Percentiles rank a stretch among this genome's conserved stretches.
phyloP scores from a whole-genome alignment of 2,329 filamentous ascomycete genomes.

The Tolypocladium sp. region DNA sequence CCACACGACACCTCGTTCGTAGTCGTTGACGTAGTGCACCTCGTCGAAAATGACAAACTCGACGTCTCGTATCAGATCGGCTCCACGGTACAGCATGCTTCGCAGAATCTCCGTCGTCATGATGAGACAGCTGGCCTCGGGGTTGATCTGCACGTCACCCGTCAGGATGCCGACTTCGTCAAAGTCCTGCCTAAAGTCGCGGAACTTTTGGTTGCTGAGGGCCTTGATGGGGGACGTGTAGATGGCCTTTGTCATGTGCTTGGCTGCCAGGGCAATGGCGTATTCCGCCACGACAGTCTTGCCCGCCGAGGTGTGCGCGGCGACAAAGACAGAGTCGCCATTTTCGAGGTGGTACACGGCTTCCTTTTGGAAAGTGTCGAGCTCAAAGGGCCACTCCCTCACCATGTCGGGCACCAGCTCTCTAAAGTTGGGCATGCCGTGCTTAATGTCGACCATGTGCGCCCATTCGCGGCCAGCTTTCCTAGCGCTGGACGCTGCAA shows the following conservation, averaged over 20 bases:
- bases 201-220: constrained; percentile 96
- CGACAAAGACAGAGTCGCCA: constrained; percentile 95
- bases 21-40: constrained; percentile 96
- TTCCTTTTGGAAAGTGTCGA: constrained; percentile 97
- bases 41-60: constrained; percentile 99
- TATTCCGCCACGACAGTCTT: constrained; percentile 99
- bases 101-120: constrained; percentile 98
- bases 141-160: constrained; percentile 95
- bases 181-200: constrained; percentile 83
- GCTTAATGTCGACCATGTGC: constrained; percentile 94
- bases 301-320: constrained; percentile 92
- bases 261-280: constrained; percentile 90
- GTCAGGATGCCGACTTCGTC: constrained; percentile 96
- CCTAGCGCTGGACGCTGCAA: constrained; percentile 62
- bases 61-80: constrained; percentile 91
- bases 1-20: constrained; percentile 94
- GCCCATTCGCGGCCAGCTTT: constrained; percentile 85
- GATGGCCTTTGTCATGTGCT: constrained; percentile 99
- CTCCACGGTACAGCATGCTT: constrained; percentile 95
- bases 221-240: constrained; percentile 99
- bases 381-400: constrained; percentile 89
- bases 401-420: constrained; percentile 96
- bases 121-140: constrained; percentile 94
- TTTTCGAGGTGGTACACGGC: constrained; percentile 95
- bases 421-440: constrained; percentile 86